Evolutionary conservation across 352 stramenopile genomes (phyloP), one percentile per base, ranked within the genome.

Genomic region (Pythium dissotocum): DNA sequence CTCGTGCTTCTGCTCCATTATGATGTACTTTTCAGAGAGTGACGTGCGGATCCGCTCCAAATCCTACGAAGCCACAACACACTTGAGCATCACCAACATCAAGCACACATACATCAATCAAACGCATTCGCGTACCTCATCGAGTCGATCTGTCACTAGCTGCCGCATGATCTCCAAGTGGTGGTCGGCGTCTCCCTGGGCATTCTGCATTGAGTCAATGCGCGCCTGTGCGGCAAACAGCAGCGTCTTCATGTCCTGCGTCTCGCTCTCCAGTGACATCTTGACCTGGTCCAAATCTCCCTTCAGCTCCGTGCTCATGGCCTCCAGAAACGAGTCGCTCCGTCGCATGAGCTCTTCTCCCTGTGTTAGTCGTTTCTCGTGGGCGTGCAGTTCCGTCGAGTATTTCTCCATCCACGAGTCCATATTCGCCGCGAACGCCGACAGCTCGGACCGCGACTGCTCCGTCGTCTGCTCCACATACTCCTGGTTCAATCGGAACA

Each of bases 391-490:
- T 30, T 88, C 73, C 3, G 56, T 71, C 32, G 80, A 85, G 30
- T 85, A 76, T 57, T 88, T 88, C n/a, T 88, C 78, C 65, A 88
- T 89, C 78, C 82, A 90, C n/a, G 73, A 69, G 30, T 89, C 75
- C 35, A 78, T 72, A 24, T 82, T 83, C 18, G 54, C 69, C 28
- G 79, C 61, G 35, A 89, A 65, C 38, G 48, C 52, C n/a, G 65
- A 69, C 1, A 85, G 57, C 32, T 88, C 77, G 1, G 46, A 63
- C 8, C 76, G 68, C 33, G 63, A 52, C 58, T 91, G 82, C 46
- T 83, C 77, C 4, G 61, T 57, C 1, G 59, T 84, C 35, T 91
- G 83, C 49, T 90, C 85, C 18, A 87, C 71, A 68, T 87, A 87
- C 59, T 93, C 81, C 46, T 93, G 85, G 54, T 90, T 88, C 46